phyloP scores from a whole-genome alignment of 129 eudicot genomes.

The Helichrysum umbraculigerum region DNA sequence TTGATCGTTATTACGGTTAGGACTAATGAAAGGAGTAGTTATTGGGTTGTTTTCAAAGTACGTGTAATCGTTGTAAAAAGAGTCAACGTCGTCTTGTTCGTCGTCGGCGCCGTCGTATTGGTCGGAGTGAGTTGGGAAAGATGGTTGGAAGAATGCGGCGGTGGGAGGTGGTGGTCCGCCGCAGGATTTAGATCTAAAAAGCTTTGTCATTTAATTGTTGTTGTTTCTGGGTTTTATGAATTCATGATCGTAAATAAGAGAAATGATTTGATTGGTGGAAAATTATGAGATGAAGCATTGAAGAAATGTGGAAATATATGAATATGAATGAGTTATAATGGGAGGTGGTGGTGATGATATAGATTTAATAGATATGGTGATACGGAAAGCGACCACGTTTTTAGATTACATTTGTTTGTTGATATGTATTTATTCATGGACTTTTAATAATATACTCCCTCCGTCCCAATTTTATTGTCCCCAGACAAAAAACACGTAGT shows the following conservation, averaged over 20 bases:
- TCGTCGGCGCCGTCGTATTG: slow-evolving; percentile 27
- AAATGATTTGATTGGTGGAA: background rate
- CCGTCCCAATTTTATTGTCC: too few species aligned
- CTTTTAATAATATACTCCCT: too few species aligned
- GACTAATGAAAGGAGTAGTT: slow-evolving; percentile 55
- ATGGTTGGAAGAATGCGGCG: slow-evolving; percentile 25
- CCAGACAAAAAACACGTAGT: too few species aligned
- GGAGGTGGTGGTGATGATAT: slow-evolving; percentile 14
- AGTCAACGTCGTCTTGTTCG: slow-evolving; percentile 34
- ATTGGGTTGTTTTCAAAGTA: slow-evolving; percentile 36
- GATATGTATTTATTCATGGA: background rate
- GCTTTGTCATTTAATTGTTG: slow-evolving; percentile 48
- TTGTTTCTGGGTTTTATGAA: background rate
- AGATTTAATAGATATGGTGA: slow-evolving; percentile 30
- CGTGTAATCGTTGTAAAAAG: slow-evolving; percentile 29
- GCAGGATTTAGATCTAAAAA: slow-evolving; percentile 78
- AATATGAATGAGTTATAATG: slow-evolving; percentile 30
- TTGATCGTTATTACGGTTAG: slow-evolving; percentile 20
- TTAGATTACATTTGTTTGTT: slow-evolving; percentile 14
- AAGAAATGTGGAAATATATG: background rate
- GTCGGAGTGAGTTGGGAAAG: slow-evolving; percentile 32
- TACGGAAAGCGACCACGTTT: slow-evolving; percentile 35
- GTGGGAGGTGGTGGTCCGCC: slow-evolving; percentile 31
- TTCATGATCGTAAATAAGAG: background rate
- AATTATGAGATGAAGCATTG: background rate